These are phyloP conservation scores for Acacia pycnantha DNA, from an alignment of 331 rosid species.

Conservation along the genomic window DNA sequence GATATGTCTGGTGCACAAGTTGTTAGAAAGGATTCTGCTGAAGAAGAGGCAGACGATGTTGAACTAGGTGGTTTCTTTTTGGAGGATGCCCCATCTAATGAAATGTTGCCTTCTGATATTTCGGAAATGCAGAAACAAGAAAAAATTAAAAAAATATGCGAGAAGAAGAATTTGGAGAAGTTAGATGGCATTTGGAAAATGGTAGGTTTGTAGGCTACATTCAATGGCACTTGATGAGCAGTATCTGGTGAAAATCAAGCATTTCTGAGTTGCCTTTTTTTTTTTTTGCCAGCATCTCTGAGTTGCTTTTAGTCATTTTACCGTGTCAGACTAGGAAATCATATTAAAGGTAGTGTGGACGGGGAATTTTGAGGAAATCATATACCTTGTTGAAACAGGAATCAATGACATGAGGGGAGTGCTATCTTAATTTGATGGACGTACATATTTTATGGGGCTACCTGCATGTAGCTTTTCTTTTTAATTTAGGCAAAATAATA, in stretches of 20 bases:
- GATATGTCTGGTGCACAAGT: constrained; percentile 27
- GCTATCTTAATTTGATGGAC: constrained; percentile 9
- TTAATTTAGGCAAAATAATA: constrained; percentile 1
- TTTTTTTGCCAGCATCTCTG: background rate
- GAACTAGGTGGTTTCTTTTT: constrained; percentile 81
- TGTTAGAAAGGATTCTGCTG: constrained; percentile 44
- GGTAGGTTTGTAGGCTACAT: constrained; percentile 48
- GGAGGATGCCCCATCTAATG: constrained; percentile 58
- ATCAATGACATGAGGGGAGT: background rate
- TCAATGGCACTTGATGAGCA: constrained; percentile 7
- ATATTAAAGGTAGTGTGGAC: constrained; percentile 6
- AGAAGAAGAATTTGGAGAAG: constrained; percentile 79
- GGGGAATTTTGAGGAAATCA: background rate
- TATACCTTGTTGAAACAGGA: constrained; percentile 15
- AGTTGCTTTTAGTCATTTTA: constrained; percentile 7
- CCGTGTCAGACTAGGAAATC: background rate
- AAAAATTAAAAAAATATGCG: constrained; percentile 51
- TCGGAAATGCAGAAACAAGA: constrained; percentile 64
- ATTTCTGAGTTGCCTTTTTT: constrained; percentile 13
- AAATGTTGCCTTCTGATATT: constrained; percentile 50
- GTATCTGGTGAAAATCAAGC: background rate
- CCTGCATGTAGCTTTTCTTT: background rate
- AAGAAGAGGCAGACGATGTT: constrained; percentile 63
- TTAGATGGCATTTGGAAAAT: constrained; percentile 91
- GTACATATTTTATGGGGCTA: background rate